Evolutionary conservation across 768 basidiomycete genomes (phyloP).

Genomic region (Amanita muscaria): DNA sequence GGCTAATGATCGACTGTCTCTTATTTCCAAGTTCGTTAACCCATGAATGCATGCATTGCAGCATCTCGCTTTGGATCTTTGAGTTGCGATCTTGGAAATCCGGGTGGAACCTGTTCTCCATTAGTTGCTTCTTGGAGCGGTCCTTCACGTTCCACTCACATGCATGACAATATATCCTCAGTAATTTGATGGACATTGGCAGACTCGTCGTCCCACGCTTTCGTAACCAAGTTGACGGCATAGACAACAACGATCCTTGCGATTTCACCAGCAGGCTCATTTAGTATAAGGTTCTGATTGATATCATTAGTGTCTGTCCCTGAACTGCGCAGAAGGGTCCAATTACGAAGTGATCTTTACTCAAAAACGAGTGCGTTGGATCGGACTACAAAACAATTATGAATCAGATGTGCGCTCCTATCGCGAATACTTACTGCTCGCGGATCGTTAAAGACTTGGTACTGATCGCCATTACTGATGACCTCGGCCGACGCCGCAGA

Average conservation of each 20-base stretch:
- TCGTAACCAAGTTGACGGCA: conserved; percentile 33
- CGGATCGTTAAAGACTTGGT: conserved; percentile 82
- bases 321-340: not conserved
- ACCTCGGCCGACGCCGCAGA: conserved; percentile 63
- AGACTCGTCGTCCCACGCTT: conserved; percentile 73
- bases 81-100: conserved; percentile 63
- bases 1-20: conserved; percentile 40
- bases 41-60: conserved; percentile 60
- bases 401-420: not conserved
- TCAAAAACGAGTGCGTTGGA: conserved; percentile 83
- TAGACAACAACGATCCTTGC: conserved; percentile 61
- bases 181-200: conserved; percentile 46
- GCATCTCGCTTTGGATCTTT: conserved; percentile 68
- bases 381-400: conserved; percentile 46
- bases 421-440: conserved; percentile 44
- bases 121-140: not conserved
- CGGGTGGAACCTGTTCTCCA: conserved; percentile 61
- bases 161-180: conserved; percentile 57
- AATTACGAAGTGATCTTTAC: conserved; percentile 82
- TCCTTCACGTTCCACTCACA: conserved; percentile 33
- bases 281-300: conserved; percentile 62
- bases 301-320: conserved; percentile 8
- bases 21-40: conserved; percentile 39
- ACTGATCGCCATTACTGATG: conserved; percentile 74
- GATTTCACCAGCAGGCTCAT: conserved; percentile 73